Conservation (phyloP, 2,329 filamentous ascomycete genomes). For the Cladophialophora exuberans region DNA sequence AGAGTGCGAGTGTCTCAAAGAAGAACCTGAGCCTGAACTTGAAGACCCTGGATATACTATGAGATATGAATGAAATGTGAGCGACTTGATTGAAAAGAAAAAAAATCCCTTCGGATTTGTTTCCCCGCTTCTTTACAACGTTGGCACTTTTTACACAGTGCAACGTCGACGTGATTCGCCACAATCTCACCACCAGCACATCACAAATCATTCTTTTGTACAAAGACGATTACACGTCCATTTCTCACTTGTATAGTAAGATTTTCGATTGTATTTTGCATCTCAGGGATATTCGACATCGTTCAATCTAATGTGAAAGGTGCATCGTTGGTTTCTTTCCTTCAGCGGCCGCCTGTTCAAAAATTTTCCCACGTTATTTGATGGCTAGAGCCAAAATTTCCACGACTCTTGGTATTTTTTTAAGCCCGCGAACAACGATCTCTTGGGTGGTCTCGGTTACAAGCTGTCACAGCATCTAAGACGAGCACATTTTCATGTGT, state of each 20-base stretch:
- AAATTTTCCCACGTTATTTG: neutral
- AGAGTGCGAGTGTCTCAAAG: neutral
- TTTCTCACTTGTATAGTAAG: too few relatives aligned
- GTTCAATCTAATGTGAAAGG: too few relatives aligned
- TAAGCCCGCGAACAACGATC: too few relatives aligned
- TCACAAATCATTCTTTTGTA: neutral
- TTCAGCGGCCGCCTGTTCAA: neutral
- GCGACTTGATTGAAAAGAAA: neutral
- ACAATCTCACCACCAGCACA: neutral
- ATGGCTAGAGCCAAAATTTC: neutral
- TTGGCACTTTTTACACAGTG: neutral
- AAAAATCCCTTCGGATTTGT: neutral
- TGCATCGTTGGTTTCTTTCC: too few relatives aligned
- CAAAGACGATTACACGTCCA: too few relatives aligned
- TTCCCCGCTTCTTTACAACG: constrained; percentile 6
- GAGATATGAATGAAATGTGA: constrained; percentile 5
- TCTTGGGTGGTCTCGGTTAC: too few relatives aligned
- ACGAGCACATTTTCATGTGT: too few relatives aligned
- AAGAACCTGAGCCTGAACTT: too few relatives aligned
- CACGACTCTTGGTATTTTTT: neutral
- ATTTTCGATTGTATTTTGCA: too few relatives aligned
- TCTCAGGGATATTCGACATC: too few relatives aligned
- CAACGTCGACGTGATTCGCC: constrained; percentile 1
- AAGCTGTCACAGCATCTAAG: too few relatives aligned
- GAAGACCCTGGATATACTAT: too few relatives aligned